Percentiles rank a stretch among this genome's conserved stretches.
phyloP scores from a whole-genome alignment of 768 basidiomycete species.

The Pisolithus marmoratus region DNA sequence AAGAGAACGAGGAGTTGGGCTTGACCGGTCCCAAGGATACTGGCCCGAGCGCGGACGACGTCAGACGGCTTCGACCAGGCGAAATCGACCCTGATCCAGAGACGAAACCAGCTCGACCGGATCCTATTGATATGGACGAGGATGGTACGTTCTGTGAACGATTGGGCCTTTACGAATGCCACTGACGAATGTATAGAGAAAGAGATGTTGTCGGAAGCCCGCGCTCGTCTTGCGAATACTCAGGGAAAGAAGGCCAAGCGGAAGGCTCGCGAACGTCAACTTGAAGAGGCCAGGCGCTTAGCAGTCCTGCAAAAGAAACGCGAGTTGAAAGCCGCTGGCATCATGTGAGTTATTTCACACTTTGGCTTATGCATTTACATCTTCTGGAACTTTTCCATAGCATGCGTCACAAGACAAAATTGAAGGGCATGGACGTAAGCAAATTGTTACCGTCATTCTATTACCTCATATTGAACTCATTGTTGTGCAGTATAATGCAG shows the following conservation, averaged over 20 bases:
- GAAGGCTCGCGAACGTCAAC: slow-evolving; percentile 93
- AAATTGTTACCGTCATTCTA: neutral
- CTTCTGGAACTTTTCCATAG: slow-evolving; percentile 31
- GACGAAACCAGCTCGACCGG: slow-evolving; percentile 95
- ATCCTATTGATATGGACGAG: slow-evolving; percentile 99
- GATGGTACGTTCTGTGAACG: slow-evolving; percentile 55
- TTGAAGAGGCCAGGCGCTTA: slow-evolving; percentile 91
- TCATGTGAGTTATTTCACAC: slow-evolving; percentile 58
- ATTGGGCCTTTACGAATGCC: neutral
- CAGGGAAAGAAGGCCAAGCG: slow-evolving; percentile 99
- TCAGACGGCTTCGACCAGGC: slow-evolving; percentile 83
- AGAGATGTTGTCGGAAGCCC: slow-evolving; percentile 99
- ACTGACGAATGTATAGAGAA: slow-evolving; percentile 57
- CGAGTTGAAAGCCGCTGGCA: slow-evolving; percentile 96
- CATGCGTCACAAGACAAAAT: slow-evolving; percentile 91
- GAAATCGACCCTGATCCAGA: slow-evolving; percentile 99
- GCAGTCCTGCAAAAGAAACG: slow-evolving; percentile 97
- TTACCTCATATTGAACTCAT: neutral
- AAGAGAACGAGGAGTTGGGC: slow-evolving; percentile 94
- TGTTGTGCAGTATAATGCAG: slow-evolving; percentile 78
- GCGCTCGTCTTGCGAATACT: slow-evolving; percentile 96
- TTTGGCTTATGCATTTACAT: neutral
- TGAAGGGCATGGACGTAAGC: slow-evolving; percentile 95
- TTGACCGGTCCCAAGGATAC: slow-evolving; percentile 70
- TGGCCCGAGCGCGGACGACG: slow-evolving; percentile 89